Percentiles rank a stretch among this genome's conserved stretches.
Conservation (phyloP, 192 early-diverging fungal genomes). For the Mortierella hygrophila region DNA sequence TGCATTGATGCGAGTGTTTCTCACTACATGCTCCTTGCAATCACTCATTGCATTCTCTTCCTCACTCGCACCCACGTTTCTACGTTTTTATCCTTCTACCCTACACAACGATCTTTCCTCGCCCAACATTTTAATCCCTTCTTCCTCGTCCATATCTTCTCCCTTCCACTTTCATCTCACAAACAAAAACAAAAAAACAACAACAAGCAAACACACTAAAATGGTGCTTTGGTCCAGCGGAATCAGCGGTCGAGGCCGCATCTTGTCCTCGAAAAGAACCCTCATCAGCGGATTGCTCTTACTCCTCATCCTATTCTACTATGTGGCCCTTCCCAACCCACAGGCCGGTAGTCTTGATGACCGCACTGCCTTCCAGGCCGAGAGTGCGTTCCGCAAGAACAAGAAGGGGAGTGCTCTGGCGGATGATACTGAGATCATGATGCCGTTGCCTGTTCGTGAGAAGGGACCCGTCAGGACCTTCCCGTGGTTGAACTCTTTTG, state of each 20-base stretch:
- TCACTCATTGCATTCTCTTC: neutral
- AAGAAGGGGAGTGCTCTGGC: slow-evolving; percentile 13
- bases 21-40: neutral
- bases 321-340: slow-evolving; percentile 18
- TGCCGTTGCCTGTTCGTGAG: neutral
- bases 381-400: slow-evolving; percentile 3
- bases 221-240: slow-evolving; percentile 26
- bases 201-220: neutral
- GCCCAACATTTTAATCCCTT: neutral
- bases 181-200: neutral
- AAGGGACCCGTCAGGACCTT: neutral
- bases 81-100: neutral
- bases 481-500: neutral
- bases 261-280: slow-evolving; percentile 12
- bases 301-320: slow-evolving; percentile 21
- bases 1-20: neutral
- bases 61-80: neutral
- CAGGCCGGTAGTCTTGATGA: neutral
- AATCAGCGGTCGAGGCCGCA: slow-evolving; percentile 3
- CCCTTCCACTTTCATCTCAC: neutral
- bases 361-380: neutral
- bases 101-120: no score
- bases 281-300: slow-evolving; percentile 28
- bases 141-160: neutral
- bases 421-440: slow-evolving; percentile 21